Evolutionary conservation across 2,329 filamentous ascomycete species (phyloP).

Genomic region (Sporothrix variecibatus): DNA sequence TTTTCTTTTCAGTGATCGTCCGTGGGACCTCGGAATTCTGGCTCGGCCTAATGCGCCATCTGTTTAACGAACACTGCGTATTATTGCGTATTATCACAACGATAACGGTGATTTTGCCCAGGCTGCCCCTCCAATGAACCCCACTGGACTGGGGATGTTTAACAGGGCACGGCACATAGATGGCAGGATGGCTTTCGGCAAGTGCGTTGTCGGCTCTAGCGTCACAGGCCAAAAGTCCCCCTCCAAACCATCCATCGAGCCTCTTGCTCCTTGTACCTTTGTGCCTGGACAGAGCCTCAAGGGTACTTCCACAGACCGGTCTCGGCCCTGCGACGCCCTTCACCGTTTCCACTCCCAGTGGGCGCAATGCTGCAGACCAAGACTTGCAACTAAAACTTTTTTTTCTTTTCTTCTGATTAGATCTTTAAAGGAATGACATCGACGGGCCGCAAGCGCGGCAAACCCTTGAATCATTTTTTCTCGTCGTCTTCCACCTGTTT

Average conservation of each 20-base stretch:
- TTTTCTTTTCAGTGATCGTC: not conserved
- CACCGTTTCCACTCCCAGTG: not conserved
- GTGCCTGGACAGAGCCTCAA: not conserved
- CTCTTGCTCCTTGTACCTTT: not conserved
- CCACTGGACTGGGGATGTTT: not conserved
- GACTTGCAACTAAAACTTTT: slow-evolving; percentile 1
- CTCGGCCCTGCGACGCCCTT: not conserved
- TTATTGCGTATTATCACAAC: not conserved
- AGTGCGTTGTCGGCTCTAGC: not conserved
- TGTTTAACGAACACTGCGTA: not conserved
- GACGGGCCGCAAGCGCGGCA: slow-evolving; percentile 9
- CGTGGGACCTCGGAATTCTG: not conserved
- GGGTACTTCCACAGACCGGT: not conserved
- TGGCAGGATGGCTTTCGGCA: not conserved
- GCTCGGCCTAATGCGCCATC: not conserved
- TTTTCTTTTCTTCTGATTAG: slow-evolving; percentile 1
- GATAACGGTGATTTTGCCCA: not conserved
- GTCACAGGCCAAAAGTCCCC: not conserved
- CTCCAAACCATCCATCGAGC: not conserved
- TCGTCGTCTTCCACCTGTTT: not conserved
- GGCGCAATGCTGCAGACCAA: not conserved
- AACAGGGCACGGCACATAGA: not conserved
- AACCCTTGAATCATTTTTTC: not conserved
- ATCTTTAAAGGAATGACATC: slow-evolving; percentile 1
- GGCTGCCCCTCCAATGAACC: not conserved